Percentiles rank a stretch among this genome's conserved stretches.
phyloP scores from a whole-genome alignment of 768 basidiomycete species.

The Rickenella mellea region DNA sequence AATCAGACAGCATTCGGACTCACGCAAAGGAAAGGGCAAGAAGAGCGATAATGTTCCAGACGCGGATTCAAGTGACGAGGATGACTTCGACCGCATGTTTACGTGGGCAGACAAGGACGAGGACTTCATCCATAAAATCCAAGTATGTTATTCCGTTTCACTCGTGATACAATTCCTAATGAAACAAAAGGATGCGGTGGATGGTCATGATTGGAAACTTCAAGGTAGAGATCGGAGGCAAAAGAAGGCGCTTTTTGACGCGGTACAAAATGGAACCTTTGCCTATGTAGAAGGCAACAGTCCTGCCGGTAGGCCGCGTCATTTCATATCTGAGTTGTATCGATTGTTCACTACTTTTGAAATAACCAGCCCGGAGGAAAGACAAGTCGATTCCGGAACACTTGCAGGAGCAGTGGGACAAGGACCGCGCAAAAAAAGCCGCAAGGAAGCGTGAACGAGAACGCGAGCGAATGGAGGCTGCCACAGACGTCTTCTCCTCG shows the following conservation, averaged over 20 bases:
- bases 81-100: conserved; percentile 15
- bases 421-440: conserved; percentile 79
- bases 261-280: conserved; percentile 46
- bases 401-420: conserved; percentile 64
- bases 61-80: conserved; percentile 21
- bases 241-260: conserved; percentile 47
- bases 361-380: conserved; percentile 38
- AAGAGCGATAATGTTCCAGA: conserved; percentile 13
- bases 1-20: conserved; percentile 23
- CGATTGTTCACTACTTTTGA: not conserved
- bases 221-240: conserved; percentile 34
- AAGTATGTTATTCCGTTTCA: conserved; percentile 29
- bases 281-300: conserved; percentile 4
- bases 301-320: too few relatives aligned
- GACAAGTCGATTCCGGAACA: conserved; percentile 42
- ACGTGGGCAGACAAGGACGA: conserved; percentile 49
- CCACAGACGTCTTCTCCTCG: conserved; percentile 52
- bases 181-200: conserved; percentile 42
- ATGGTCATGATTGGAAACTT: conserved; percentile 45
- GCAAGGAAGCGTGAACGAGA: conserved; percentile 57
- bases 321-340: too few relatives aligned
- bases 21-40: conserved; percentile 9
- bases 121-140: conserved; percentile 40
- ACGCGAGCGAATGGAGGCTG: conserved; percentile 41
- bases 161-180: not conserved